phyloP scores from a whole-genome alignment of 179 eudicot genomes.

The Silene coronaria region DNA sequence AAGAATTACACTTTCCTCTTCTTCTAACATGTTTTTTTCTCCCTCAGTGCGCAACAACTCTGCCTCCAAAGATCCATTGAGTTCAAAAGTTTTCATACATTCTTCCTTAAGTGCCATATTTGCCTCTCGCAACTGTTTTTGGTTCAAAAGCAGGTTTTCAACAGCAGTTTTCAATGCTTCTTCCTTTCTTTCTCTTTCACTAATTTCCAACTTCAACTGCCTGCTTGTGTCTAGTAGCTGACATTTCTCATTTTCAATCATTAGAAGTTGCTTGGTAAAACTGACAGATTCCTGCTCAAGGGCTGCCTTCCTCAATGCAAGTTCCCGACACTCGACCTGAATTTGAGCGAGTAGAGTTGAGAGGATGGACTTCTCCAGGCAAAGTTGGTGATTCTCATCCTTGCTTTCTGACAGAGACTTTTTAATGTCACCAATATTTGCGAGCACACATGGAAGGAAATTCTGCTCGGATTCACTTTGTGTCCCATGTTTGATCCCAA shows the following conservation, averaged over 20 bases:
- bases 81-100: conserved; percentile 31
- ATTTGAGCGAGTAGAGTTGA: conserved; percentile 54
- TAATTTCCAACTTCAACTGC: conserved; percentile 38
- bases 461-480: conserved; percentile 38
- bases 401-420: conserved; percentile 40
- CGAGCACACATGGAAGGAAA: conserved; percentile 44
- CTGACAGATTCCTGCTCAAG: conserved; percentile 42
- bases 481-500: conserved; percentile 38
- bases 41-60: conserved; percentile 33
- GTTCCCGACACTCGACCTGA: conserved; percentile 46
- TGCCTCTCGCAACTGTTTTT: conserved; percentile 33
- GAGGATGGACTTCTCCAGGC: conserved; percentile 67
- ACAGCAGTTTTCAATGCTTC: conserved; percentile 38
- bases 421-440: conserved; percentile 40
- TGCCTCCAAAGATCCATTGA: conserved; percentile 36
- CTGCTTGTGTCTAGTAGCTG: conserved; percentile 45
- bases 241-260: conserved; percentile 35
- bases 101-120: conserved; percentile 34
- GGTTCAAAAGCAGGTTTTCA: conserved; percentile 30
- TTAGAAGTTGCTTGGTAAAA: conserved; percentile 36
- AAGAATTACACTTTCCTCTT: conserved; percentile 37
- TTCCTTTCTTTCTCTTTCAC: conserved; percentile 33
- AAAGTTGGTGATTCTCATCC: conserved; percentile 58
- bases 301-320: conserved; percentile 36
- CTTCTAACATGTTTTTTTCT: conserved; percentile 43